Evolutionary conservation across 2,329 filamentous ascomycete species (phyloP), one percentile per base, ranked within the genome.

Genomic region (Fusarium burgessii): DNA sequence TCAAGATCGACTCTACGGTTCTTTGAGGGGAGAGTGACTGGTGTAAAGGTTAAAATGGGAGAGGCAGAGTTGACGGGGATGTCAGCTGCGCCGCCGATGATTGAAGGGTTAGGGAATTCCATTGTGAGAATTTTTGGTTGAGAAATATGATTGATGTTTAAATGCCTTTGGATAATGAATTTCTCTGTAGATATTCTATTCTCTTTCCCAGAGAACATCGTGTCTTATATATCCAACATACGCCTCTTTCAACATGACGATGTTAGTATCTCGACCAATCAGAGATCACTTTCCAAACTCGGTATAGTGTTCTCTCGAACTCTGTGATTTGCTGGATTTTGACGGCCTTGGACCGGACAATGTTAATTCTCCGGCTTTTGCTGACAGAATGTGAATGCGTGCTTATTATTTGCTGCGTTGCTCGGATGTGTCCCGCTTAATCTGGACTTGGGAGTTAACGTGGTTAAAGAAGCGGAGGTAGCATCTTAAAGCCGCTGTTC

Each of bases 21-120:
- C 9, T 64, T 25, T 4, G 43, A 61, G 11, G 58, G 62, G 6
- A 78, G 27, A 3, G 71, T 65, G 18, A 78, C 68, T 5, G 76
- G 74, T 13, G 68, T 76, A 23, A 70, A 74, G 11, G 72, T 71
- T n/a, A 77, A 1, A 36, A 77, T 70, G 13, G 74, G 71, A 6
- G 57, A 49, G 4, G 73, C 46, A 14, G 66, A 47, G 42, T 41
- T 66, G 38, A 67, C 67, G 7, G 74, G 70, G 42, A 78, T 71
- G 18, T 70, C 68, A 42, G 67, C 73, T 7, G 76, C 75, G 14
- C 62, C 61, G 47, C 75, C 73, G 20, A 76, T 76, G 12, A 72
- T 62, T 11, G 61, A 46, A 41, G 74, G 61, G 58, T 72, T 59
- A 3, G 73, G 73, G 18, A 71, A 76, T 15, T 72, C 68, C 76